phyloP scores from a whole-genome alignment of 1,284 basidiomycete genomes.

The Mycena sp. region DNA sequence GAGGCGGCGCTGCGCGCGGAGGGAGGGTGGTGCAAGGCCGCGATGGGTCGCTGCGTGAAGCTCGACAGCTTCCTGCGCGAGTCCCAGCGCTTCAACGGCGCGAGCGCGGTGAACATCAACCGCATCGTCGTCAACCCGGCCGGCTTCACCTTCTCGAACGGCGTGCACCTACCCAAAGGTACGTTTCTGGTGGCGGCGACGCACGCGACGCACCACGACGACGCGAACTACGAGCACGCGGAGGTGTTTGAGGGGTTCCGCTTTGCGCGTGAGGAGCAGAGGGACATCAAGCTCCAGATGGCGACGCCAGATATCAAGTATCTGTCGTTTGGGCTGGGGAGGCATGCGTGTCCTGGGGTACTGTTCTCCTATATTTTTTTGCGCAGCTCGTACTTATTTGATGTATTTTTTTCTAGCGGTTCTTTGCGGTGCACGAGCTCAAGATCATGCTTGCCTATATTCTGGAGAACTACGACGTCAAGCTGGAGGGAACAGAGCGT shows the following conservation, averaged over 20 bases:
- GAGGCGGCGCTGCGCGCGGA: conserved; percentile 35
- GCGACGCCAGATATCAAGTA: conserved; percentile 42
- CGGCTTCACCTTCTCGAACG: conserved; percentile 39
- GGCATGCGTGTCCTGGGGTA: conserved; percentile 51
- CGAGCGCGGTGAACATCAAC: conserved; percentile 24
- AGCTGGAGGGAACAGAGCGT: conserved; percentile 9
- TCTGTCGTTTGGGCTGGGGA: conserved; percentile 10
- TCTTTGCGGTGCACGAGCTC: conserved; percentile 53
- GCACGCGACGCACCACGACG: conserved; percentile 33
- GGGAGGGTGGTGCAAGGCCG: conserved; percentile 47
- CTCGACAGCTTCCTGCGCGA: conserved; percentile 51
- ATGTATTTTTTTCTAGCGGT: conserved; percentile 38
- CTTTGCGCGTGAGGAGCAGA: too few relatives aligned
- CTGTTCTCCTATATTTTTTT: conserved; percentile 36
- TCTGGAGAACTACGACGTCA: conserved; percentile 14
- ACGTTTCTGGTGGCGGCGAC: conserved; percentile 31
- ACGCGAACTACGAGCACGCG: conserved; percentile 26
- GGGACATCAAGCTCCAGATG: conserved; percentile 39
- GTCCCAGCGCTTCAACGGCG: not conserved
- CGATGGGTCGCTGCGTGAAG: conserved; percentile 45
- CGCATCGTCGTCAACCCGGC: conserved; percentile 29
- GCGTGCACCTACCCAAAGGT: conserved; percentile 36
- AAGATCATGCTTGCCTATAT: conserved; percentile 40
- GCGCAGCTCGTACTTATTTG: not conserved
- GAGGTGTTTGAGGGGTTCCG: conserved; percentile 35